Evolutionary conservation across 139 green algal species (phyloP), one percentile per base, ranked within the genome.

Genomic region (Micromonas commoda): DNA sequence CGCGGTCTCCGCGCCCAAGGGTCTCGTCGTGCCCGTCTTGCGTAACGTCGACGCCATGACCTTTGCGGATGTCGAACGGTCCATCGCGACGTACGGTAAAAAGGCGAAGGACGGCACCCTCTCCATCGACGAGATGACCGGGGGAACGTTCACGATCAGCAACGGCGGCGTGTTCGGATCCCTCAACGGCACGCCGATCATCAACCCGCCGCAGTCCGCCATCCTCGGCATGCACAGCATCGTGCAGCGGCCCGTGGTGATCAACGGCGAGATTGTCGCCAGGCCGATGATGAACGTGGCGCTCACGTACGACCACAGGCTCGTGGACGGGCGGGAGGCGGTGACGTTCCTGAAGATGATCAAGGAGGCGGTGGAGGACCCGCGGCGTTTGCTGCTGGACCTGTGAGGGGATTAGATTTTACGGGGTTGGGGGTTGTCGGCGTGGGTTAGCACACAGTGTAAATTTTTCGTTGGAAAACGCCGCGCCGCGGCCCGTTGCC

Each of bases 241-340:
- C 82, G 86, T 91, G 65, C 89, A 93, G 84, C 73, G 91, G 33
- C 86, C 94, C 1, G 87, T 93, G 73, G 91, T 96, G 39, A 85
- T 96, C 21, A 82, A 85, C 52, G 89, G 89, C 52, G 86, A 93
- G 74, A 93, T 99, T 31, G 79, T 93, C 81, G 67, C 90, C 1
- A 85, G 94, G 52, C 96, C 96, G 24, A 96, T 99, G 86, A 99
- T 99, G 95, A 97, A 99, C 85, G 81, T 99, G 9, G 96, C 96
- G 19, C 89, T 99, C 2, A 98, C 94, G 0, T 99, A 99, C 77
- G 96, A 99, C 86, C 96, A 99, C 87, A 85, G 95, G n/a, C 85
- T 98, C 21, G 96, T 99, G 32, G 95, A 99, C 78, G 95, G 95
- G 2, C 82, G 91, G 29, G 91, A 96, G 82, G 95, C 93, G 0